A percentile compares a stretch with the other conserved stretches of the same genome.
These are phyloP conservation scores for Eutrema salsugineum DNA, from an alignment of 441 rosid genomes.

Conservation along the genomic window DNA sequence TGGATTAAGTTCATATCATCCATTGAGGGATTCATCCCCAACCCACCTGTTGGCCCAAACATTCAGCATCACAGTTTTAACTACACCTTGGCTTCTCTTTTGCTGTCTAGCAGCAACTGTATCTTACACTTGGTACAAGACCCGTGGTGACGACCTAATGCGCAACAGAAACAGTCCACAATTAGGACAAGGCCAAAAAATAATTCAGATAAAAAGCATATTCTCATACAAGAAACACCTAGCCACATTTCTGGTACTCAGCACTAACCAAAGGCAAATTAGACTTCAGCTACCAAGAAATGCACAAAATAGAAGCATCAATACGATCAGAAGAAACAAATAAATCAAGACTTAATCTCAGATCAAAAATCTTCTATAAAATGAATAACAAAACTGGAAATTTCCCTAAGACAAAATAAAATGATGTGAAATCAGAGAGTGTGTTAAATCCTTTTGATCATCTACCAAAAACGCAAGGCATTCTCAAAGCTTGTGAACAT, in stretches of 20 bases:
- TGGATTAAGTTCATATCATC: conserved; percentile 98
- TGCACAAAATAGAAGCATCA: conserved; percentile 3
- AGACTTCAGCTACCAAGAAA: conserved; percentile 8
- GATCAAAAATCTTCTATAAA: background rate
- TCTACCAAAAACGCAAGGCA: conserved; percentile 1
- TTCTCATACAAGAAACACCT: background rate
- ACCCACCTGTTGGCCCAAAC: conserved; percentile 76
- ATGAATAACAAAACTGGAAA: background rate
- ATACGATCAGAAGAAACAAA: background rate
- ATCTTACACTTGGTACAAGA: conserved; percentile 1
- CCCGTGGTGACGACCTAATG: conserved; percentile 11
- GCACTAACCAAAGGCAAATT: background rate
- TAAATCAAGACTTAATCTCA: background rate
- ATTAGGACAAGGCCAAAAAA: background rate
- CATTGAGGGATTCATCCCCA: conserved; percentile 91
- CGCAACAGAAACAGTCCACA: background rate
- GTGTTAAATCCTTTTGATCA: conserved; percentile 4
- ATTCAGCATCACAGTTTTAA: conserved; percentile 82
- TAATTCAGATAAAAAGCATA: background rate
- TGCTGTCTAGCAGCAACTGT: conserved; percentile 30
- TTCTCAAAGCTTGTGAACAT: conserved; percentile 7
- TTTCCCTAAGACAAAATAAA: background rate
- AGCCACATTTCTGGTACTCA: background rate
- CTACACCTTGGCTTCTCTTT: conserved; percentile 30
- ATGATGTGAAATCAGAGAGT: background rate